Conservation (phyloP, 129 eudicot genomes). For the Artemisia annua region DNA sequence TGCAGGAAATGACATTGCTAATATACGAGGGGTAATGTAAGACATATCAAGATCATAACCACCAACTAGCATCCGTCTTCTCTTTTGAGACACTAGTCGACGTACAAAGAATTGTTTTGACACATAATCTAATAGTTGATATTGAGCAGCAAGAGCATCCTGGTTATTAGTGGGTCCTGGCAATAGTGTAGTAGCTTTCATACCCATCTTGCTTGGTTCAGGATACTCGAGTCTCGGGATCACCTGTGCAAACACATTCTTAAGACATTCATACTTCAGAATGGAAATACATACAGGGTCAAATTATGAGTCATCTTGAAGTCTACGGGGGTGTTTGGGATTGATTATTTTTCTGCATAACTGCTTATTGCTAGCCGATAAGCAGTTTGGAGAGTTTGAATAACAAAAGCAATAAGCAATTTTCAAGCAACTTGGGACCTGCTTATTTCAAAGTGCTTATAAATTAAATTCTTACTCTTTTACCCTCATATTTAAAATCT, state of each 20-base stretch:
- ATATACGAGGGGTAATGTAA: conserved; percentile 64
- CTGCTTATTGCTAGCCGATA: too few species aligned
- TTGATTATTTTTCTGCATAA: too few species aligned
- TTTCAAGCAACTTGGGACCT: too few species aligned
- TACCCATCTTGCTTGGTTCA: conserved; percentile 42
- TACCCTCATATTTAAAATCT: too few species aligned
- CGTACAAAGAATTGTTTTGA: conserved; percentile 52
- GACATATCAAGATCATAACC: conserved; percentile 90
- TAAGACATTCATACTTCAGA: background rate
- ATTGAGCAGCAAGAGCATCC: conserved; percentile 22
- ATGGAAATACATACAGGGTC: background rate
- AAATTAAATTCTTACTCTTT: too few species aligned
- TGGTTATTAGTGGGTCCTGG: conserved; percentile 23
- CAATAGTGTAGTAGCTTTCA: conserved; percentile 41
- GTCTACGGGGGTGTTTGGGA: background rate
- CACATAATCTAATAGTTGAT: conserved; percentile 47
- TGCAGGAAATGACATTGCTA: conserved; percentile 92
- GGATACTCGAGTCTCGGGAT: conserved; percentile 20
- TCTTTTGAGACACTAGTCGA: conserved; percentile 62
- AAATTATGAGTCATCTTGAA: background rate
- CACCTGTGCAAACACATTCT: conserved; percentile 22
- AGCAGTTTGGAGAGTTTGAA: too few species aligned
- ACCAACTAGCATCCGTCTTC: conserved; percentile 79
- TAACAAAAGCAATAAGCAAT: too few species aligned
- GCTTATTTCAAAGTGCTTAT: too few species aligned